Evolutionary conservation across 257 asterid species (phyloP).

Genomic region (Ligustrum vulgare): DNA sequence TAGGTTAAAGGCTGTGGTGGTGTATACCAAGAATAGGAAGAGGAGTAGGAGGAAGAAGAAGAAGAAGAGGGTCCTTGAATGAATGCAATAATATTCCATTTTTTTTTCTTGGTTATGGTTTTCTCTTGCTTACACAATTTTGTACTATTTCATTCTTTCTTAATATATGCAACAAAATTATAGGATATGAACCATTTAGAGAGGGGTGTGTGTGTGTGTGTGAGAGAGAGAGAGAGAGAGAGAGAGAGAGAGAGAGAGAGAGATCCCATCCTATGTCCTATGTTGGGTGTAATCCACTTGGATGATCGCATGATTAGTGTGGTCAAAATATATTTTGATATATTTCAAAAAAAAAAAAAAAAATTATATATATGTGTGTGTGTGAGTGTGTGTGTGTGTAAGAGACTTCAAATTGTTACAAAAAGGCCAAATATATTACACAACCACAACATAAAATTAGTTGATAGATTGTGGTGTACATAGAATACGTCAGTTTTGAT

Average conservation of each 20-base stretch:
- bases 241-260: too few relatives aligned
- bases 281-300: neutral
- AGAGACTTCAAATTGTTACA: too few relatives aligned
- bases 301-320: too few relatives aligned
- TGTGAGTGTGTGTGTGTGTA: too few relatives aligned
- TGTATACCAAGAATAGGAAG: conserved; percentile 21
- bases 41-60: conserved; percentile 6
- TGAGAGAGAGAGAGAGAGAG: too few relatives aligned
- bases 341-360: too few relatives aligned
- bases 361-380: too few relatives aligned
- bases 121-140: neutral
- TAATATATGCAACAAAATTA: neutral
- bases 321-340: too few relatives aligned
- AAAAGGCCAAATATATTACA: too few relatives aligned
- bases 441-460: too few relatives aligned
- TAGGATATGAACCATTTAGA: neutral
- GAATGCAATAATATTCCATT: conserved; percentile 23
- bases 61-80: conserved; percentile 21
- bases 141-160: neutral
- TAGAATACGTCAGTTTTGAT: too few relatives aligned
- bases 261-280: neutral
- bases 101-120: neutral
- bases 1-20: conserved; percentile 45
- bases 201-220: neutral
- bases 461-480: too few relatives aligned